These are phyloP conservation scores for Lachnellula willkommii DNA, from an alignment of 2,329 filamentous ascomycete genomes.

Conservation along the genomic window DNA sequence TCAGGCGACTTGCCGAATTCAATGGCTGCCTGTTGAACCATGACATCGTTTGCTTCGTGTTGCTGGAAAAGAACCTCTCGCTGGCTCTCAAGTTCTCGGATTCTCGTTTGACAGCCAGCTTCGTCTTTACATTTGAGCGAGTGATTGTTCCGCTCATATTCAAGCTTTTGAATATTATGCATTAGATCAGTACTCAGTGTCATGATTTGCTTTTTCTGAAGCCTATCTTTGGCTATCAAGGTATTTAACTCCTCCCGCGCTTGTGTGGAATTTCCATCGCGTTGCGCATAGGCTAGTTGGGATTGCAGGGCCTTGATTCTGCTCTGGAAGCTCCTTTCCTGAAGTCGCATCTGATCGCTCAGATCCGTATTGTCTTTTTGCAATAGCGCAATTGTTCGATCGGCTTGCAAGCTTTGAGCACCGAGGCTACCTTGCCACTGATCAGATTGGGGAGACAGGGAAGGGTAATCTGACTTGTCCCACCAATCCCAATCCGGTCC, in stretches of 20 bases:
- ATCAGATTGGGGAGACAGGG: neutral
- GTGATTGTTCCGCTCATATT: neutral
- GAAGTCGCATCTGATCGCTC: neutral
- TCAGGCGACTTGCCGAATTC: constrained; percentile 5
- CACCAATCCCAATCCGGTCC: neutral
- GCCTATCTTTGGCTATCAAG: neutral
- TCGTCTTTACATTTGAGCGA: neutral
- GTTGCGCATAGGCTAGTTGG: neutral
- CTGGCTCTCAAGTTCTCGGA: constrained; percentile 1
- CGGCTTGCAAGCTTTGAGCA: neutral
- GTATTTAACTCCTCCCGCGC: neutral
- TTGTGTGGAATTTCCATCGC: neutral
- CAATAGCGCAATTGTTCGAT: neutral
- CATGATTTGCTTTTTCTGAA: neutral
- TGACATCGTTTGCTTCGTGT: constrained; percentile 3
- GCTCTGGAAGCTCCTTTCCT: neutral
- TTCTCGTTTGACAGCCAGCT: neutral
- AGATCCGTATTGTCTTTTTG: neutral
- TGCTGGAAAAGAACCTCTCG: neutral
- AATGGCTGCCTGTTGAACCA: constrained; percentile 5
- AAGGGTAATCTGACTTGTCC: neutral
- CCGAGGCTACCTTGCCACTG: neutral
- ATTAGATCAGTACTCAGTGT: neutral
- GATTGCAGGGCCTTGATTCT: neutral
- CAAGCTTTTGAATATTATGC: neutral